Percentiles rank a stretch among this genome's conserved stretches.
phyloP scores from a whole-genome alignment of 352 stramenopile genomes.

The Pythium sukuiense region DNA sequence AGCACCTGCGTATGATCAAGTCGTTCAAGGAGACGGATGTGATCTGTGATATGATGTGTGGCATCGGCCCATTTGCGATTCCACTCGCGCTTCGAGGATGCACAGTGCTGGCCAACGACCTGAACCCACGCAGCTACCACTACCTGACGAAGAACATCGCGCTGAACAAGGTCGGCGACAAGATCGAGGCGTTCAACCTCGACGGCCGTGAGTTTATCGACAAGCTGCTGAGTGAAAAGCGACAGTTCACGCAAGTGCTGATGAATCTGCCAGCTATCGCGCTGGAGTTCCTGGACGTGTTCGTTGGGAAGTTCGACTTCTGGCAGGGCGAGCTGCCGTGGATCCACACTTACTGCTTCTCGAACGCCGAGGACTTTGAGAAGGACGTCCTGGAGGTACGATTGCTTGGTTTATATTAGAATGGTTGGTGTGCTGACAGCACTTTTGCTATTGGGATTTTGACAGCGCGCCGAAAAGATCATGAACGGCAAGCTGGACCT shows the following conservation, averaged over 20 bases:
- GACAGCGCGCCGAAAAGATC: slow-evolving; percentile 65
- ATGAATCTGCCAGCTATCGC: slow-evolving; percentile 97
- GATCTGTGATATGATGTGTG: slow-evolving; percentile 95
- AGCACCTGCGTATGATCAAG: slow-evolving; percentile 93
- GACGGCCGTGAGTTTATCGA: slow-evolving; percentile 93
- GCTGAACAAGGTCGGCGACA: slow-evolving; percentile 88
- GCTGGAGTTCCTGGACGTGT: slow-evolving; percentile 92
- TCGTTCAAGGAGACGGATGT: slow-evolving; percentile 62
- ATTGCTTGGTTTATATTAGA: too few species aligned
- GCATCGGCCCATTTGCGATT: slow-evolving; percentile 95
- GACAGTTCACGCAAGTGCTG: slow-evolving; percentile 90
- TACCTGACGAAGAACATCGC: slow-evolving; percentile 91
- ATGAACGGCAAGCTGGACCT: slow-evolving; percentile 61
- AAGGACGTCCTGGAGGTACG: slow-evolving; percentile 68
- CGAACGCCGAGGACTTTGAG: slow-evolving; percentile 70
- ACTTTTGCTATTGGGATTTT: slow-evolving; percentile 18
- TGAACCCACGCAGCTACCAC: slow-evolving; percentile 91
- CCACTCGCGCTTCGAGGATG: slow-evolving; percentile 88
- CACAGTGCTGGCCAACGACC: slow-evolving; percentile 91
- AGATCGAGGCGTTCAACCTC: slow-evolving; percentile 88
- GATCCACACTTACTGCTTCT: slow-evolving; percentile 97
- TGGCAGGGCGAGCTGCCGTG: slow-evolving; percentile 74
- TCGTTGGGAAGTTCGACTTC: slow-evolving; percentile 61
- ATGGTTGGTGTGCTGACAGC: too few species aligned
- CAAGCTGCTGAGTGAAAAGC: slow-evolving; percentile 62